A percentile compares a stretch with the other conserved stretches of the same genome.
phyloP scores from a whole-genome alignment of 805 yeast species.

The Metschnikowia anglica region DNA sequence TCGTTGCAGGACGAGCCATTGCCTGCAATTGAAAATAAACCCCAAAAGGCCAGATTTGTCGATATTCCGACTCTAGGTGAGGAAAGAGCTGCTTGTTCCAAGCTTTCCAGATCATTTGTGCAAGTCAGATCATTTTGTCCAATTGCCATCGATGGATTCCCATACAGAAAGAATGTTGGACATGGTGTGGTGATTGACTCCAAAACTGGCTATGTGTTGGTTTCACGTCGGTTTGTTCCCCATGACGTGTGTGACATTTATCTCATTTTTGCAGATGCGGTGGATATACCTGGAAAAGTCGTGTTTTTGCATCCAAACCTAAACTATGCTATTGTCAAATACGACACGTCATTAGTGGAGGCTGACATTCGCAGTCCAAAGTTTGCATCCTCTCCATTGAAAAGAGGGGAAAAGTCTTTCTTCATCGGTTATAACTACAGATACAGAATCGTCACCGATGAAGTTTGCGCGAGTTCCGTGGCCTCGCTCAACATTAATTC shows the following conservation, averaged over 20 bases:
- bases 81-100: constrained; percentile 46
- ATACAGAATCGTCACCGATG: constrained; percentile 67
- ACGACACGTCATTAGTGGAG: constrained; percentile 70
- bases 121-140: constrained; percentile 65
- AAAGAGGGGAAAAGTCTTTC: constrained; percentile 72
- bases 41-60: constrained; percentile 66
- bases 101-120: constrained; percentile 67
- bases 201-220: constrained; percentile 71
- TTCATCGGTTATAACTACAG: constrained; percentile 80
- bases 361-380: constrained; percentile 73
- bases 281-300: constrained; percentile 75
- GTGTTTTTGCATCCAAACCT: constrained; percentile 84
- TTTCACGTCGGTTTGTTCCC: constrained; percentile 76
- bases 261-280: constrained; percentile 81
- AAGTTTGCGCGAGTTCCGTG: constrained; percentile 74
- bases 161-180: constrained; percentile 58
- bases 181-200: constrained; percentile 85
- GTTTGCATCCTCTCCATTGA: constrained; percentile 54
- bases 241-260: constrained; percentile 77
- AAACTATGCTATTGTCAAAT: constrained; percentile 79
- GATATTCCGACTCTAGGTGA: constrained; percentile 61
- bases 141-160: constrained; percentile 71
- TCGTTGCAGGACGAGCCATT: constrained; percentile 59
- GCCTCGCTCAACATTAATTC: constrained; percentile 73
- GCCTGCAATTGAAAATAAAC: constrained; percentile 49